Evolutionary conservation across 2,329 filamentous ascomycete species (phyloP).

Genomic region (Talaromyces sp.): DNA sequence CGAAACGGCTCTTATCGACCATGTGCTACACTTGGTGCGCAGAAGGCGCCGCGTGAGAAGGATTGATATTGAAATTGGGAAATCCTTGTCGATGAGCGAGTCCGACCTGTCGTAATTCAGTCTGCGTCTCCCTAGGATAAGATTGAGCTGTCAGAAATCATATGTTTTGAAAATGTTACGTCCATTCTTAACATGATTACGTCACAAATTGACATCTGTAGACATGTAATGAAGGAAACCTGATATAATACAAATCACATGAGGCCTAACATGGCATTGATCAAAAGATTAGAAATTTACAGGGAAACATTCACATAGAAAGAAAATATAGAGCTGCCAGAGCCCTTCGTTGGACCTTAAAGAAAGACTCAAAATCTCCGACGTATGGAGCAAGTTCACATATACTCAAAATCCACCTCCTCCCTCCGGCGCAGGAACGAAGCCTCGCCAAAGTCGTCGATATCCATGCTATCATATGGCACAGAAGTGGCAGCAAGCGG

Average conservation of each 20-base stretch:
- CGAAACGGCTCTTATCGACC: background rate
- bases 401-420: constrained; percentile 36
- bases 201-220: background rate
- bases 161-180: background rate
- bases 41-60: background rate
- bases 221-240: background rate
- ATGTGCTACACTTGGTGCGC: background rate
- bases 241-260: background rate
- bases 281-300: background rate
- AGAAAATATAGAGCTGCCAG: constrained; percentile 10
- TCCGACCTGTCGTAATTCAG: background rate
- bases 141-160: background rate
- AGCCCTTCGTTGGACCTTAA: background rate
- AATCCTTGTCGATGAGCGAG: background rate
- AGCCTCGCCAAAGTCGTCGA: constrained; percentile 47
- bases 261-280: background rate
- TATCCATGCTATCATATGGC: constrained; percentile 31
- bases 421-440: constrained; percentile 42
- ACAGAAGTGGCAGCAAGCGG: constrained; percentile 5
- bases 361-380: no score
- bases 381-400: background rate
- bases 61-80: background rate
- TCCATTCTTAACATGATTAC: background rate
- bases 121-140: no score
- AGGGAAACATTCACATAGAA: constrained; percentile 19